Evolutionary conservation across 176 grass and related monocot genomes (phyloP), one percentile per base, ranked within the genome.

Genomic region (Ensete glaucum): DNA sequence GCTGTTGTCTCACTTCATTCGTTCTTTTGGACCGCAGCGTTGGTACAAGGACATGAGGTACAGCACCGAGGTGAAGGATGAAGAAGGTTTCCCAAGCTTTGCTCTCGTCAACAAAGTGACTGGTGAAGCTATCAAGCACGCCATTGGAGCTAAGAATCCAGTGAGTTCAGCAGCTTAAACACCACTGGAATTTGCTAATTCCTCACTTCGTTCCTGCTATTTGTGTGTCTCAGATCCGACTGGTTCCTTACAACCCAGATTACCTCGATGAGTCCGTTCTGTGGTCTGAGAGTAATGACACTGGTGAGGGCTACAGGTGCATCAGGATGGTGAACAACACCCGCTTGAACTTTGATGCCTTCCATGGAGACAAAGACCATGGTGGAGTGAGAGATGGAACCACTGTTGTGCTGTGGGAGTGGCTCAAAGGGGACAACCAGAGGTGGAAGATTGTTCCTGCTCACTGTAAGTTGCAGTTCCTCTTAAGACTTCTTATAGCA

Each of bases 81-180:
- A 65, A 65, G 63, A 65, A 65, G 63, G 63, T 1, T 65, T 65
- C 63, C 63, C 22, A 29, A 65, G 63, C 23, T 65, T 65, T 65
- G 63, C 63, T 65, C 63, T 65, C 26, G 23, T 65, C n/a, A 65
- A 65, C 63, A 65, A 65, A 26, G 63, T 23, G 1, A 65, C 63
- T 25, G 63, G 63, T 25, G 63, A 65, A 27, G 63, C 63, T 27
- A 65, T 65, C 63, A 65, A 65, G 23, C 63, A 65, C 9, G 10
- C 63, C 23, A 10, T 65, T 1, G 63, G 63, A 23, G 22, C 23
- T 13, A n/a, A 29, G 23, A 65, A 65, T 13, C 23, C 23, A 13
- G 63, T 65, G 26, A 65, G 23, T 65, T 26, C 7, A 4, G 23
- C 63, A 43, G 34, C 13, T 27, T 1, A 65, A 65, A 26, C 23